phyloP scores from a whole-genome alignment of 2,329 filamentous ascomycete species.

The Teratosphaeria pseudoeucalypti region DNA sequence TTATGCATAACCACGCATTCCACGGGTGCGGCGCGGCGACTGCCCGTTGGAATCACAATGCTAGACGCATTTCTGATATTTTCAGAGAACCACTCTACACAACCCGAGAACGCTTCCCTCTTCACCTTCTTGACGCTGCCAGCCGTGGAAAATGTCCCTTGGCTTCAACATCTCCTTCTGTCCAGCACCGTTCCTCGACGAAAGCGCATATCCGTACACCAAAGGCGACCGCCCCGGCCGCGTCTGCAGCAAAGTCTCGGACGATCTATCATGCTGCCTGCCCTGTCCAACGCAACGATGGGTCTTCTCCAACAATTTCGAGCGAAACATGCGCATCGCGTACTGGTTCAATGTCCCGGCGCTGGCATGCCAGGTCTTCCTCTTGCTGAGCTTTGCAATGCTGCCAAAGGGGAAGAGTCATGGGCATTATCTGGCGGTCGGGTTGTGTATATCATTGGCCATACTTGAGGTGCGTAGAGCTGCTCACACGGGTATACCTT shows the following conservation, averaged over 20 bases:
- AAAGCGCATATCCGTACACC: slow-evolving; percentile 4
- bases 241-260: slow-evolving; percentile 39
- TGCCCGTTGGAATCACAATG: not conserved
- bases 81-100: not conserved
- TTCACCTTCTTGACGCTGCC: not conserved
- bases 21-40: not conserved
- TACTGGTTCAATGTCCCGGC: slow-evolving; percentile 72
- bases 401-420: slow-evolving; percentile 69
- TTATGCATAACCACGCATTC: not conserved
- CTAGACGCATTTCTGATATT: not conserved
- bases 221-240: slow-evolving; percentile 28
- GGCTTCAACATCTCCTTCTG: slow-evolving; percentile 1
- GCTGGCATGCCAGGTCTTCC: slow-evolving; percentile 59
- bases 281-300: slow-evolving; percentile 81
- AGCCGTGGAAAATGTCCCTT: not conserved
- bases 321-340: slow-evolving; percentile 56
- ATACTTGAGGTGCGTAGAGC: slow-evolving; percentile 5
- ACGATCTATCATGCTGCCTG: slow-evolving; percentile 62
- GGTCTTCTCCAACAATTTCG: slow-evolving; percentile 49
- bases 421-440: slow-evolving; percentile 58
- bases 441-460: slow-evolving; percentile 31
- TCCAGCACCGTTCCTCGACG: slow-evolving; percentile 8
- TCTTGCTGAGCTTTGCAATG: slow-evolving; percentile 68
- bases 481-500: not conserved
- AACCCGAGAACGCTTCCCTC: not conserved